Base-by-base conservation (phyloP, 2,329 filamentous ascomycete genomes). In the Ophidiomyces ophidiicola region DNA sequence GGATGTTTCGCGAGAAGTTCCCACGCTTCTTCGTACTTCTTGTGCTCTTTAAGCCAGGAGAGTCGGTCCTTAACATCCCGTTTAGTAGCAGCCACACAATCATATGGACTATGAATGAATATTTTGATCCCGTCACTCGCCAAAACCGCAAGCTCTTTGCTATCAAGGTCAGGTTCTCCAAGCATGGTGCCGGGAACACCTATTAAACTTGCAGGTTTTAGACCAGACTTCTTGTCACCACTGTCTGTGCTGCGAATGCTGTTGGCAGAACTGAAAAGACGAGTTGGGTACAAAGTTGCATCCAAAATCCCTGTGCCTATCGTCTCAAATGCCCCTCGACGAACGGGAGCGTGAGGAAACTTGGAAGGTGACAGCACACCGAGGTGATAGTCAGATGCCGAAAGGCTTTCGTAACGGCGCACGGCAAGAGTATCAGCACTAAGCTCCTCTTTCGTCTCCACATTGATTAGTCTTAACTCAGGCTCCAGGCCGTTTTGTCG, bases 71-170 rank as follows among this genome's bases (percentile, higher is more conserved):
- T 68, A 11, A 93, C 68, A 53, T 94, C 87, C 49, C 90, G 72
- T 55, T 87, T 87, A 2, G 90, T 84, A 0, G 85, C 84, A 39
- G 94, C 66, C n/a, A 96, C 80, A 52, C 87, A 96, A 60, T 98
- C 90, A 54, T 92, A 98, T 0, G 90, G 90, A 51, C 86, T 94
- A 53, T 94, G 86, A 28, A 98, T 84, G 56, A 94, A 94, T 11
- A 98, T 82, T 53, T 96, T 82, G 48, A 79, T 67, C 5, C 78
- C 78, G 25, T 70, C 66, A 6, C 70, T 68, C 4, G 64, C 59
- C 12, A 64, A 63, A 47, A 71, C 64, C 32, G 66, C 69, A 2
- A 62, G 46, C 44, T 64, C 58, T 46, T 61, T 61, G 14, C 58
- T 46, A 31, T 59, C 37, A 40, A n/a, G n/a, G n/a, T n/a, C n/a